phyloP scores from a whole-genome alignment of 768 basidiomycete species.

The Rhodosporidiobolus sp. region DNA sequence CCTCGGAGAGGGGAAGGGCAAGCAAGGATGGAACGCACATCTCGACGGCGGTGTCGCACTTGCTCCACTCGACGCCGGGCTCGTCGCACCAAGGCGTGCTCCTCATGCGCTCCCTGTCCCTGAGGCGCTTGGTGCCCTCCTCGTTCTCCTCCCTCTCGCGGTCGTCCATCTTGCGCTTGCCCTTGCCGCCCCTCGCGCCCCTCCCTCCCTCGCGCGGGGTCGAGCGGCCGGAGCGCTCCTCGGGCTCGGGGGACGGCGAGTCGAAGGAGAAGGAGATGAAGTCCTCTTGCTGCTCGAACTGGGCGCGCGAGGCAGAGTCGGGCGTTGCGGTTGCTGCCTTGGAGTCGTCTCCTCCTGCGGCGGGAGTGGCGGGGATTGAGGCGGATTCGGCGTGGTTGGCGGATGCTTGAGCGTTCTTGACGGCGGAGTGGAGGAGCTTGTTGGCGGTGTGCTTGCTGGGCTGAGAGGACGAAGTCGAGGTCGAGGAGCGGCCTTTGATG shows the following conservation, averaged over 20 bases:
- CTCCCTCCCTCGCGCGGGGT: slow-evolving; percentile 16
- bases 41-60: slow-evolving; percentile 12
- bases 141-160: slow-evolving; percentile 21
- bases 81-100: slow-evolving; percentile 37
- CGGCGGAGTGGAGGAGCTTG: not conserved
- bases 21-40: slow-evolving; percentile 9
- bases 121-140: slow-evolving; percentile 22
- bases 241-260: not conserved
- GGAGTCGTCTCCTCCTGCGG: not conserved
- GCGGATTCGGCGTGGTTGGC: too few species aligned
- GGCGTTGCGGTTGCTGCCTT: not conserved
- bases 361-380: not conserved
- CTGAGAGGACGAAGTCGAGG: not conserved
- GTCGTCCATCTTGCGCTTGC: slow-evolving; percentile 17
- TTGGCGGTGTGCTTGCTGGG: not conserved
- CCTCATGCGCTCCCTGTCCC: slow-evolving; percentile 26
- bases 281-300: slow-evolving; percentile 41
- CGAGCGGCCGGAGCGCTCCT: not conserved
- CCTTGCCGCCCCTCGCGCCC: slow-evolving; percentile 12
- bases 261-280: slow-evolving; percentile 39
- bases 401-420: not conserved
- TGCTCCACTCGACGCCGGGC: slow-evolving; percentile 36
- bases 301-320: not conserved
- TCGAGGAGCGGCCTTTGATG: slow-evolving; percentile 2
- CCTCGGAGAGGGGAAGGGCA: not conserved